phyloP scores from a whole-genome alignment of 768 basidiomycete genomes.

The Mycena alexandri region DNA sequence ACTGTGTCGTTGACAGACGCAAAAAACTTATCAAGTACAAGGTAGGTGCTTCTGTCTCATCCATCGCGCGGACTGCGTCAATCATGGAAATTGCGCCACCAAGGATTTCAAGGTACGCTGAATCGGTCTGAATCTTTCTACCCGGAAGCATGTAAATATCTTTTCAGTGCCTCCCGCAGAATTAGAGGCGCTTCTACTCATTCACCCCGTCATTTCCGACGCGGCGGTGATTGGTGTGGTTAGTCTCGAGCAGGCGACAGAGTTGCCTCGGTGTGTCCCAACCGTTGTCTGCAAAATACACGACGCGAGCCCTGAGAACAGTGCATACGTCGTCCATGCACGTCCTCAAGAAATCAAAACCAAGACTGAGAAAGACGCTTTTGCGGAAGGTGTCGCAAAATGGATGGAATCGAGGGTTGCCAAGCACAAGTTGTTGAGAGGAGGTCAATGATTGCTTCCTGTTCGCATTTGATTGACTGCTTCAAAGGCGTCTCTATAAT shows the following conservation, averaged over 20 bases:
- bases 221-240: constrained; percentile 85
- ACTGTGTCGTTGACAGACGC: constrained; percentile 77
- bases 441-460: constrained; percentile 1
- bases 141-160: no score
- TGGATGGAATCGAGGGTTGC: constrained; percentile 25
- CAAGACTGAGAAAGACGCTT: neutral
- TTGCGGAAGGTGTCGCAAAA: neutral
- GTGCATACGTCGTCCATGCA: constrained; percentile 24
- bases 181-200: constrained; percentile 80
- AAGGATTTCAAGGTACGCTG: constrained; percentile 80
- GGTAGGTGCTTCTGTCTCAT: no score
- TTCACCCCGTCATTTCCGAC: constrained; percentile 83
- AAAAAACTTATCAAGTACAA: constrained; percentile 87
- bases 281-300: neutral
- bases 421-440: constrained; percentile 21
- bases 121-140: no score
- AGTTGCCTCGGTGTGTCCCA: constrained; percentile 23
- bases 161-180: constrained; percentile 87
- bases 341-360: neutral
- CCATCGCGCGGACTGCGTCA: no score
- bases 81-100: no score
- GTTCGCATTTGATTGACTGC: neutral
- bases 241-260: constrained; percentile 72
- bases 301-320: neutral
- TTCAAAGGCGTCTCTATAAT: constrained; percentile 2